These are phyloP conservation scores for Taphrina communis DNA, from an alignment of 1,139 yeast genomes.

Conservation along the genomic window DNA sequence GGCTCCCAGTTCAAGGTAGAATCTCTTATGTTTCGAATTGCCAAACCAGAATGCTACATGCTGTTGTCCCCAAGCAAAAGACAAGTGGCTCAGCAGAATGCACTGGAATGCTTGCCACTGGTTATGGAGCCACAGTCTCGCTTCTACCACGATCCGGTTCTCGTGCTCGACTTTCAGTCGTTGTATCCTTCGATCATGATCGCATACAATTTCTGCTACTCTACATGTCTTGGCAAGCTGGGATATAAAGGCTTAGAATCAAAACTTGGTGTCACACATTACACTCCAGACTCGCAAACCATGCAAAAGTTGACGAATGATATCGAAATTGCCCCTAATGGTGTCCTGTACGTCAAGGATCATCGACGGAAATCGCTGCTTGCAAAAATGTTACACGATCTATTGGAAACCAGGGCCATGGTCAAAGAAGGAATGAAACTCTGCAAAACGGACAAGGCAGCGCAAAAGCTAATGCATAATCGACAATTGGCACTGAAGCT, in stretches of 20 bases:
- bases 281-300: constrained; percentile 62
- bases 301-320: constrained; percentile 62
- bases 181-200: constrained; percentile 89
- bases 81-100: constrained; percentile 83
- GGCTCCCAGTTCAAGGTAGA: constrained; percentile 96
- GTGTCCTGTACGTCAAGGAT: constrained; percentile 73
- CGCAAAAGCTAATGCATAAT: constrained; percentile 68
- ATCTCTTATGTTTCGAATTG: constrained; percentile 72
- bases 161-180: constrained; percentile 91
- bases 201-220: constrained; percentile 90
- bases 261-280: constrained; percentile 59
- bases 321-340: constrained; percentile 78
- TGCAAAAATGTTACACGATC: constrained; percentile 83
- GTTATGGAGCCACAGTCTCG: constrained; percentile 90
- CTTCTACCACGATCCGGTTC: constrained; percentile 83
- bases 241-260: constrained; percentile 59
- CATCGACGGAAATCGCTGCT: constrained; percentile 71
- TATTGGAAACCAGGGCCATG: constrained; percentile 77
- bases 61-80: constrained; percentile 78
- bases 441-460: constrained; percentile 54
- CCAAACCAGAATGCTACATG: constrained; percentile 75
- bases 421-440: constrained; percentile 74
- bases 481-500: constrained; percentile 85
- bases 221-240: constrained; percentile 80
- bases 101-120: constrained; percentile 84